phyloP scores from a whole-genome alignment of 495 filamentous ascomycete species.

The Opeltia flavorubescens region DNA sequence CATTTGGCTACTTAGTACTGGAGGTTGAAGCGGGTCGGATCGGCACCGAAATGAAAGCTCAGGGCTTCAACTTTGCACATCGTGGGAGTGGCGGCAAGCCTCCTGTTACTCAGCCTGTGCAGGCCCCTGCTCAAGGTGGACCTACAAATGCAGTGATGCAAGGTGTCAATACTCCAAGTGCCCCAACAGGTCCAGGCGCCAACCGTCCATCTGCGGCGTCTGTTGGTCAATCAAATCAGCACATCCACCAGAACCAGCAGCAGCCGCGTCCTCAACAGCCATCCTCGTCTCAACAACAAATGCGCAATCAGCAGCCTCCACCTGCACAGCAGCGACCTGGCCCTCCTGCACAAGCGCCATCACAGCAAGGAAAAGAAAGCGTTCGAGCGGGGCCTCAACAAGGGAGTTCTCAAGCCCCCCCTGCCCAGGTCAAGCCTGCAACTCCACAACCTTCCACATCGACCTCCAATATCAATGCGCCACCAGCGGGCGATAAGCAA shows the following conservation, averaged over 20 bases:
- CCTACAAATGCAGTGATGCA: constrained; percentile 14
- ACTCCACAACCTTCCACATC: constrained; percentile 36
- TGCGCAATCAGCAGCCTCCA: constrained; percentile 19
- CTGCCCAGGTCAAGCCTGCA: constrained; percentile 33
- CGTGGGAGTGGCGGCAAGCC: constrained; percentile 45
- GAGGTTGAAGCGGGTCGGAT: constrained; percentile 91
- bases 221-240: constrained; percentile 20
- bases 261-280: background rate
- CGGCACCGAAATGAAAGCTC: constrained; percentile 94
- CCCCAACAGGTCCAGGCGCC: constrained; percentile 16
- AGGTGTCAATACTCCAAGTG: constrained; percentile 8
- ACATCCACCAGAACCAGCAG: constrained; percentile 20
- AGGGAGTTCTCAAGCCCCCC: constrained; percentile 34
- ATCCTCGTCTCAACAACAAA: constrained; percentile 16
- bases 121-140: constrained; percentile 15
- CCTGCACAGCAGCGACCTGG: constrained; percentile 13
- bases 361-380: constrained; percentile 26
- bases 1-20: constrained; percentile 88
- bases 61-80: constrained; percentile 99
- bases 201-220: constrained; percentile 18
- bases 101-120: constrained; percentile 23
- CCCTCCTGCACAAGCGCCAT: constrained; percentile 23
- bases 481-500: constrained; percentile 20
- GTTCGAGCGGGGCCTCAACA: constrained; percentile 30
- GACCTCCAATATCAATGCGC: constrained; percentile 12